A percentile compares a stretch with the other conserved stretches of the same genome.
Conservation (phyloP, 805 yeast genomes). For the Blastobotrys attinorum region DNA sequence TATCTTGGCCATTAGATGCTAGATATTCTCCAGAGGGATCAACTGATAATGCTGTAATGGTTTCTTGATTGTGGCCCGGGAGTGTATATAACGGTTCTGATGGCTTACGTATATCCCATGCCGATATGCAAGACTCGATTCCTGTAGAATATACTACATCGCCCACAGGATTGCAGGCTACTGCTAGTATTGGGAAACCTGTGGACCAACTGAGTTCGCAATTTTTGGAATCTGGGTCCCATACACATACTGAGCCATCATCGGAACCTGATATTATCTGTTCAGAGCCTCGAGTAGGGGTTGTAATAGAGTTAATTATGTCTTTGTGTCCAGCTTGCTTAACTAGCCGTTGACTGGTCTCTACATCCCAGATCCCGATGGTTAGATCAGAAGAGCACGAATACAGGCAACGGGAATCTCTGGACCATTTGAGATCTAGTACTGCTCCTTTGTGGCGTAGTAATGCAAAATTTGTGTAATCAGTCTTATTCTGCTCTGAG, state of each 20-base stretch:
- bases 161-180: constrained; percentile 36
- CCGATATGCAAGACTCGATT: constrained; percentile 54
- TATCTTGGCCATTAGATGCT: constrained; percentile 49
- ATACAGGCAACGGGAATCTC: constrained; percentile 35
- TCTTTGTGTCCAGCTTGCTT: constrained; percentile 46
- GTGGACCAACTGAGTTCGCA: constrained; percentile 33
- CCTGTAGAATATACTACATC: constrained; percentile 50
- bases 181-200: constrained; percentile 53
- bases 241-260: constrained; percentile 49
- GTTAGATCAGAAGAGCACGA: constrained; percentile 57
- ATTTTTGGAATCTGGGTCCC: constrained; percentile 58
- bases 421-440: constrained; percentile 50
- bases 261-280: constrained; percentile 52
- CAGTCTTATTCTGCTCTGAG: constrained; percentile 18
- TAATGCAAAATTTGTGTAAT: constrained; percentile 35
- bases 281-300: constrained; percentile 26
- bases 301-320: constrained; percentile 49
- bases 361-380: constrained; percentile 54
- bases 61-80: constrained; percentile 39
- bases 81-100: constrained; percentile 39
- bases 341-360: constrained; percentile 46
- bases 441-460: constrained; percentile 54
- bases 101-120: constrained; percentile 48
- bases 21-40: constrained; percentile 41
- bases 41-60: constrained; percentile 47